Evolutionary conservation across 2,329 filamentous ascomycete species (phyloP).

Genomic region (Mollisiaceae sp.): DNA sequence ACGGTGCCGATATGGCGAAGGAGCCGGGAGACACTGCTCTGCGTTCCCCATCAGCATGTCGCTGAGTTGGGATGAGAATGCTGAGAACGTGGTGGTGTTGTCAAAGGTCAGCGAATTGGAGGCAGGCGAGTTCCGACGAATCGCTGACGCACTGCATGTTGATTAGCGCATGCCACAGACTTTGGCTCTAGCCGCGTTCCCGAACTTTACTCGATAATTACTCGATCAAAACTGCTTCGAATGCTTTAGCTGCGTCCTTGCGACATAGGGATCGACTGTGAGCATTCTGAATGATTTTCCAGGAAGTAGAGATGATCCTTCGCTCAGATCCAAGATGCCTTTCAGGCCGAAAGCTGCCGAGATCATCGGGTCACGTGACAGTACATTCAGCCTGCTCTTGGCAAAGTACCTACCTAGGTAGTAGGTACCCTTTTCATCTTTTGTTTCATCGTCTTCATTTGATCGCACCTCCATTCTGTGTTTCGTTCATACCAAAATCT

Average conservation of each 20-base stretch:
- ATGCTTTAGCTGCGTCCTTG: neutral
- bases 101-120: neutral
- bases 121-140: conserved; percentile 11
- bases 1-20: neutral
- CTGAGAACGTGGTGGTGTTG: neutral
- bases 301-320: neutral
- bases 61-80: conserved; percentile 6
- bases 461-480: neutral
- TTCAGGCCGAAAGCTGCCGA: neutral
- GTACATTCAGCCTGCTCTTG: neutral
- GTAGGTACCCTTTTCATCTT: neutral
- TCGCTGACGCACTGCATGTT: neutral
- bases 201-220: conserved; percentile 20
- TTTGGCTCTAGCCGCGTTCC: conserved; percentile 1
- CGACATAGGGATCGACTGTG: neutral
- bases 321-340: neutral
- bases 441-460: neutral
- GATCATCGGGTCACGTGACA: neutral
- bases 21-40: neutral
- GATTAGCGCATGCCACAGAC: neutral
- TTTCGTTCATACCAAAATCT: neutral
- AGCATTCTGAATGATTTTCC: neutral
- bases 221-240: conserved; percentile 27
- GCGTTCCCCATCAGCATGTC: neutral
- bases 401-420: too few relatives aligned